Base-by-base conservation (phyloP, 202 grass and related monocot genomes). In the Musa balbisiana region DNA sequence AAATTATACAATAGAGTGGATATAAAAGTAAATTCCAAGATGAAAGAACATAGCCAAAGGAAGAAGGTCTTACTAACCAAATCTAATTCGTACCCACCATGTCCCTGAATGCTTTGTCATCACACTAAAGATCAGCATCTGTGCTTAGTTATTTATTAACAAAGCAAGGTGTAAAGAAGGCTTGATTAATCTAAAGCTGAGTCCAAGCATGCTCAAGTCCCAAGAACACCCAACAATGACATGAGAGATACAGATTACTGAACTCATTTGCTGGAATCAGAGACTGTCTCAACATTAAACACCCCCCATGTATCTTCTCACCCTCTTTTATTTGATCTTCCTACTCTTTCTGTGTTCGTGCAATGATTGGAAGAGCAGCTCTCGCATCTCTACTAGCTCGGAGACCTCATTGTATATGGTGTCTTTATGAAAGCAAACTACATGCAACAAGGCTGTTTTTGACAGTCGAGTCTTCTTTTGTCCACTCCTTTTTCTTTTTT, bases 211-310 rank as follows among this genome's bases (percentile, higher is more conserved):
- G 67, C 67, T 51, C 49, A 12, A 52, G 43, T 70, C 67, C 67
- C 67, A 70, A 70, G 33, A 43, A 49, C 67, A 70, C 67, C 33
- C 52, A 70, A 70, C 51, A 70, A 70, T 70, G 67, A 51, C 67
- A 50, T 70, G 17, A 17, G 23, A 26, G 67, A 70, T 19, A 70
- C 43, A 1, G 51, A 52, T 52, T 21, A 49, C 2, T 20, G 33
- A 20, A 50, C 17, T 51, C 67, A 51, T 52, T 19, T 51, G 67
- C n/a, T 70, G 51, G 43, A 22, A 51, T 21, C 67, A 51, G 67
- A 70, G 11, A 70, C 51, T 51, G 49, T 70, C 67, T 70, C 9
- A 70, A 20, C 33, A 21, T 70, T 43, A 51, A 70, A 70, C 17
- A 43, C 65, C 49, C 65, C 65, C 65, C 1, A 67, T 11, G 16